phyloP scores from a whole-genome alignment of 2,329 filamentous ascomycete genomes.

The Hypoxylon sp. region DNA sequence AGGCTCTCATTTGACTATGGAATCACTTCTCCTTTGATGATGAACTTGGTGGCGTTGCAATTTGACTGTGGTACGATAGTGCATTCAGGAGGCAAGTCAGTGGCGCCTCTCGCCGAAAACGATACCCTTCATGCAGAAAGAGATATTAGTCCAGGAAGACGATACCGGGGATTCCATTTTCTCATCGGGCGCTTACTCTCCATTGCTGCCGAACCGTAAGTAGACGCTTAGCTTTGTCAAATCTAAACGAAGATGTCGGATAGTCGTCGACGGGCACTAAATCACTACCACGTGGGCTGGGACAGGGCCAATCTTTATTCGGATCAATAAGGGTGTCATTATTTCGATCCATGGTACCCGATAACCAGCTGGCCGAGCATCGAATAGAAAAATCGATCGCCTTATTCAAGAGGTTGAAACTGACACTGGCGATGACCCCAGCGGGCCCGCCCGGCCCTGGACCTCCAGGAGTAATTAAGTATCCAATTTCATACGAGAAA shows the following conservation, averaged over 20 bases:
- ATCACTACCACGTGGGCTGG: constrained; percentile 8
- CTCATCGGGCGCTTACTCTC: constrained; percentile 3
- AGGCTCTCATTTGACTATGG: not conserved
- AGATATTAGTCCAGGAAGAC: not conserved
- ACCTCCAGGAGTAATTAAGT: constrained; percentile 1
- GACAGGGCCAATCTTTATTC: constrained; percentile 11
- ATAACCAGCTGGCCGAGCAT: not conserved
- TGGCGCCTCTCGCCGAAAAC: not conserved
- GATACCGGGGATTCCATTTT: not conserved
- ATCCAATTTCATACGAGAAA: constrained; percentile 9
- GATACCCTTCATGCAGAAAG: not conserved
- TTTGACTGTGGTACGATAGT: not conserved
- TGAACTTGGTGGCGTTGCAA: not conserved
- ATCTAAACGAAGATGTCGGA: constrained; percentile 20
- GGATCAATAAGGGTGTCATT: constrained; percentile 26
- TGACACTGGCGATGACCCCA: constrained; percentile 5
- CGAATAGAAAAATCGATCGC: constrained; percentile 15
- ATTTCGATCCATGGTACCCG: not conserved
- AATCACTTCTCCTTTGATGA: not conserved
- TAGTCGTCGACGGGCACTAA: constrained; percentile 16
- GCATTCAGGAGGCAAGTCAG: not conserved
- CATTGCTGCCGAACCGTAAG: constrained; percentile 17
- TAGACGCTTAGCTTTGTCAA: constrained; percentile 18
- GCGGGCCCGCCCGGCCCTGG: not conserved
- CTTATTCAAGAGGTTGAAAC: constrained; percentile 16